Percentiles rank a stretch among this genome's conserved stretches.
Evolutionary conservation across 768 basidiomycete genomes (phyloP).

Genomic region (Mycena albidolilacea): DNA sequence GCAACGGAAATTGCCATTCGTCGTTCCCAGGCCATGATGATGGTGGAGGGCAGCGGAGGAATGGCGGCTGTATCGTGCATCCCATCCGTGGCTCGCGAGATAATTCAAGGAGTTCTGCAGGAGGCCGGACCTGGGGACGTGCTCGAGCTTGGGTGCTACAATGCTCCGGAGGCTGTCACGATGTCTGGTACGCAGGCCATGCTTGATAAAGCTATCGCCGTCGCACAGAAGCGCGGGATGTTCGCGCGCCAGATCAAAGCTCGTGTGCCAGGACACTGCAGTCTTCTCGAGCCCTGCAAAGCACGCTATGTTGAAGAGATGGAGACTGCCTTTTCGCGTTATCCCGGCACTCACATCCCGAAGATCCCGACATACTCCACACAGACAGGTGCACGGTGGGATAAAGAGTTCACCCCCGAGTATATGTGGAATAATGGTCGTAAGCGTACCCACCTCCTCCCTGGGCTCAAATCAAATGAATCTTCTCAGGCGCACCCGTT

Average conservation of each 20-base stretch:
- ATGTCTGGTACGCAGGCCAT: no score
- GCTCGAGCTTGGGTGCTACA: no score
- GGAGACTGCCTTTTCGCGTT: constrained; percentile 51
- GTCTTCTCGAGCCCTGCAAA: constrained; percentile 54
- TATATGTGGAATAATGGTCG: constrained; percentile 60
- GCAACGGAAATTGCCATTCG: no score
- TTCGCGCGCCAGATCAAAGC: constrained; percentile 50
- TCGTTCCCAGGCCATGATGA: no score
- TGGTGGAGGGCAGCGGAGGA: no score
- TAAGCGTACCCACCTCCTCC: background rate
- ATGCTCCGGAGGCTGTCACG: no score
- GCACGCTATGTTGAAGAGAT: constrained; percentile 46
- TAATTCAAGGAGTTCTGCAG: no score
- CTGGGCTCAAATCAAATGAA: background rate
- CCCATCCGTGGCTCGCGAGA: no score
- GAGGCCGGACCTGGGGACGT: no score
- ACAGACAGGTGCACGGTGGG: constrained; percentile 45
- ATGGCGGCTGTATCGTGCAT: no score
- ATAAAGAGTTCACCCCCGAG: constrained; percentile 46
- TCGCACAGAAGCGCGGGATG: no score
- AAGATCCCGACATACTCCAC: constrained; percentile 55
- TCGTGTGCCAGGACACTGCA: constrained; percentile 55
- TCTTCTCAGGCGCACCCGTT: constrained; percentile 46
- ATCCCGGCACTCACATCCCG: constrained; percentile 47
- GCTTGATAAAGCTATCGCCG: no score